A percentile compares a stretch with the other conserved stretches of the same genome.
These are phyloP conservation scores for Schizophyllum commune DNA, from an alignment of 1,284 basidiomycete species.

Conservation along the genomic window DNA sequence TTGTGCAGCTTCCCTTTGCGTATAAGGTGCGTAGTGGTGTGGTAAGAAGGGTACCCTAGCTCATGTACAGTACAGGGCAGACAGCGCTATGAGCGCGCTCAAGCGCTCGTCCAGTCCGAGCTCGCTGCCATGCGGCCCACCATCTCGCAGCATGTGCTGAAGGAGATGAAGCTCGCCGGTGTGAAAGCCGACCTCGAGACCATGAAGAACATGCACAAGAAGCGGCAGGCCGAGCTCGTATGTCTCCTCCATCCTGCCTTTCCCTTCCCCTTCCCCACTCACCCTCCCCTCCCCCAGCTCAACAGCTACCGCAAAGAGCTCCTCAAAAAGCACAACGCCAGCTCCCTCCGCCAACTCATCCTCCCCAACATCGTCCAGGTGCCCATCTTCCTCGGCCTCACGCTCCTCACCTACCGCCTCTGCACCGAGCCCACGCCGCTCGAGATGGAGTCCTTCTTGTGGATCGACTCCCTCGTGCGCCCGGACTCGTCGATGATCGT, in stretches of 20 bases:
- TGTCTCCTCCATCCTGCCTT: conserved; percentile 8
- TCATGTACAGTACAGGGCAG: neutral
- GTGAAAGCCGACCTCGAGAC: conserved; percentile 48
- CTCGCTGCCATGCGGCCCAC: conserved; percentile 47
- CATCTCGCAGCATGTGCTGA: conserved; percentile 43
- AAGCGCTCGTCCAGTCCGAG: conserved; percentile 50
- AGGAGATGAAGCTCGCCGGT: conserved; percentile 51
- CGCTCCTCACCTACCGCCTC: conserved; percentile 50
- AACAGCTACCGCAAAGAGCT: conserved; percentile 49
- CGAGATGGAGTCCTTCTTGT: conserved; percentile 68
- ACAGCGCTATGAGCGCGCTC: conserved; percentile 5
- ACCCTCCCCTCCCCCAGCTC: conserved; percentile 31
- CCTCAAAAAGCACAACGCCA: conserved; percentile 48
- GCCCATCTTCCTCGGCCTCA: conserved; percentile 64
- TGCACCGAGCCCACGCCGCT: conserved; percentile 54
- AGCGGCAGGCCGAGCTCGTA: conserved; percentile 40
- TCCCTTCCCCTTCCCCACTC: neutral
- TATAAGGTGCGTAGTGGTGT: neutral
- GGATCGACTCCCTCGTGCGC: conserved; percentile 62
- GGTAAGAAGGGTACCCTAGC: neutral
- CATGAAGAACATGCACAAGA: conserved; percentile 38
- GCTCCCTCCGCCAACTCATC: conserved; percentile 51
- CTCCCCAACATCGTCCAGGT: conserved; percentile 58
- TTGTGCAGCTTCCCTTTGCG: neutral
- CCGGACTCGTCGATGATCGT: conserved; percentile 64